Conservation (phyloP, 2,329 filamentous ascomycete species). For the Curvularia verruculosa region DNA sequence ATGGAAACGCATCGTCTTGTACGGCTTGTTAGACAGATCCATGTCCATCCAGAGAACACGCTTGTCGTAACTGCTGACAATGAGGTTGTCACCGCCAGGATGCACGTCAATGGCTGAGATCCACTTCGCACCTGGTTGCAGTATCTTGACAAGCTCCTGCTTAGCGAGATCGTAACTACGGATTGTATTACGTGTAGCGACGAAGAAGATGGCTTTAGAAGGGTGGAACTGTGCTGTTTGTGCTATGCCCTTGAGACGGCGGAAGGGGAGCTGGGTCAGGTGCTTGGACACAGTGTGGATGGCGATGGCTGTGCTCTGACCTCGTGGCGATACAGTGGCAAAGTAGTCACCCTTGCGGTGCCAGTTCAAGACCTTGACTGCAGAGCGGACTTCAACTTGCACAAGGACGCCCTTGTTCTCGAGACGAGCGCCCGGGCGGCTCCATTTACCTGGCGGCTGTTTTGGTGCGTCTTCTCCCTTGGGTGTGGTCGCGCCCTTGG, state of each 20-base stretch:
- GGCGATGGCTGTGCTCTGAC: conserved; percentile 79
- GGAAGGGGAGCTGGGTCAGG: conserved; percentile 92
- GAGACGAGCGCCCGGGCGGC: conserved; percentile 74
- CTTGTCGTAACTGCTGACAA: conserved; percentile 93
- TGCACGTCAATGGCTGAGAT: conserved; percentile 95
- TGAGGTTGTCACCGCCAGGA: conserved; percentile 88
- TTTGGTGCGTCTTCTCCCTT: conserved; percentile 65
- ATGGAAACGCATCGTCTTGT: conserved; percentile 97
- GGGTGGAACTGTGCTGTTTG: conserved; percentile 96
- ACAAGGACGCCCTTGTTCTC: conserved; percentile 80
- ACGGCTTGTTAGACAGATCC: conserved; percentile 86
- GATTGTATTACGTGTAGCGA: conserved; percentile 92
- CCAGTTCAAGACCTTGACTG: conserved; percentile 89
- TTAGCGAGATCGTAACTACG: conserved; percentile 91
- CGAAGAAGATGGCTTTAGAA: conserved; percentile 89
- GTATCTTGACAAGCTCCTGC: conserved; percentile 88
- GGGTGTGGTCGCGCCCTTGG: conserved; percentile 59
- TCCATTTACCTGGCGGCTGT: conserved; percentile 80
- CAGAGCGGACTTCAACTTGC: conserved; percentile 77
- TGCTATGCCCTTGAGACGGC: conserved; percentile 73
- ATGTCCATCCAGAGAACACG: conserved; percentile 96
- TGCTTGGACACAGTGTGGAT: conserved; percentile 97
- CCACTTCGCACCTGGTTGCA: conserved; percentile 92
- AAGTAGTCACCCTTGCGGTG: conserved; percentile 95
- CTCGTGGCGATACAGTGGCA: conserved; percentile 83